These are phyloP conservation scores for Calycina marina DNA, from an alignment of 2,329 filamentous ascomycete genomes.

Conservation along the genomic window DNA sequence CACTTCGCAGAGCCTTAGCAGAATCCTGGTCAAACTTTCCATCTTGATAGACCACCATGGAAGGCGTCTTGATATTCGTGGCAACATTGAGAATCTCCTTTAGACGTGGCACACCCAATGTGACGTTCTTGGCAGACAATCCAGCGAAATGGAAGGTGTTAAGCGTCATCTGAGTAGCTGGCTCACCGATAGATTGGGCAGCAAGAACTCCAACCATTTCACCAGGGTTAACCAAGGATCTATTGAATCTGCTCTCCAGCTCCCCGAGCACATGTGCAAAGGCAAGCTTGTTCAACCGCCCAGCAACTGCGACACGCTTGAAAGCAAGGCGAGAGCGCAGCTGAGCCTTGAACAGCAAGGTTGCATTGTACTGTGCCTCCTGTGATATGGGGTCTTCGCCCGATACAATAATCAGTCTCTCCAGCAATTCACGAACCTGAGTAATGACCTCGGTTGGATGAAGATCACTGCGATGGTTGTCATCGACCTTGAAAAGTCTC, in stretches of 20 bases:
- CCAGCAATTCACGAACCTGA: constrained; percentile 58
- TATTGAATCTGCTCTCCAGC: constrained; percentile 75
- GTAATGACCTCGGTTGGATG: constrained; percentile 79
- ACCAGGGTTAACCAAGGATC: constrained; percentile 75
- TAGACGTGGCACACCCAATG: constrained; percentile 92
- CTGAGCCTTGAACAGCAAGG: constrained; percentile 82
- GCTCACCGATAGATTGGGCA: constrained; percentile 96
- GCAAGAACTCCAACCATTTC: constrained; percentile 98
- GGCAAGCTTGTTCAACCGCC: constrained; percentile 77
- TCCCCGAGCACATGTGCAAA: constrained; percentile 89
- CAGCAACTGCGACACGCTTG: constrained; percentile 77
- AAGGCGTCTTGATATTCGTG: constrained; percentile 95
- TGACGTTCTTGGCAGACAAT: constrained; percentile 99
- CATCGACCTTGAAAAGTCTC: constrained; percentile 80
- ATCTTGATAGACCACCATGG: constrained; percentile 83
- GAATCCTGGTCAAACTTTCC: constrained; percentile 56
- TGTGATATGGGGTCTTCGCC: constrained; percentile 67
- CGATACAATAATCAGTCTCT: constrained; percentile 71
- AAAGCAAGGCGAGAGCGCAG: constrained; percentile 80
- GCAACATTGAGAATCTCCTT: constrained; percentile 99
- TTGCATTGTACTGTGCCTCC: constrained; percentile 81
- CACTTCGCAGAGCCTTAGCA: constrained; percentile 74
- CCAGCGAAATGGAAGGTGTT: constrained; percentile 99
- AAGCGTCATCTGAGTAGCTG: constrained; percentile 96
- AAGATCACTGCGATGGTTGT: constrained; percentile 73